phyloP scores from a whole-genome alignment of 1,284 basidiomycete genomes.

The Coriolopsis trogii region DNA sequence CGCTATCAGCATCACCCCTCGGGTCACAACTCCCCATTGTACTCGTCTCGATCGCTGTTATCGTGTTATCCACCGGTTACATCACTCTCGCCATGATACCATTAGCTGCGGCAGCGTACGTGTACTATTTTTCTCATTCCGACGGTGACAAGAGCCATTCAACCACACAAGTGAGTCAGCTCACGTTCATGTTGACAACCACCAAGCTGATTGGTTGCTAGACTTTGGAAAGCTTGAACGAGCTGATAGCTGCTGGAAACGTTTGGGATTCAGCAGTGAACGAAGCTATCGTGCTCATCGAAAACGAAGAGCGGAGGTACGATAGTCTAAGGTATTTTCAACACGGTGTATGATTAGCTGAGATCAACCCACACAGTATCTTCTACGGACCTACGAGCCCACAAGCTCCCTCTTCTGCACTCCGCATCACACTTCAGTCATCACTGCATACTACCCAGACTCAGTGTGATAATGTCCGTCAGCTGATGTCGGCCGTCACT shows the following conservation, averaged over 20 bases:
- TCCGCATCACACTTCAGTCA: slow-evolving; percentile 70
- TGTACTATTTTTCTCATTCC: slow-evolving; percentile 41
- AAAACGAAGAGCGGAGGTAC: slow-evolving; percentile 70
- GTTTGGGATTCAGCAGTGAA: slow-evolving; percentile 74
- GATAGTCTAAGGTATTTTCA: too few relatives aligned
- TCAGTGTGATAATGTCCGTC: slow-evolving; percentile 79
- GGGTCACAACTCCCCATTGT: slow-evolving; percentile 21
- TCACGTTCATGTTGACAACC: slow-evolving; percentile 2
- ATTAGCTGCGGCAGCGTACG: slow-evolving; percentile 46
- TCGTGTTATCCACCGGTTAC: slow-evolving; percentile 52
- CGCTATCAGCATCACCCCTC: too few relatives aligned
- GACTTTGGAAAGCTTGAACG: slow-evolving; percentile 65
- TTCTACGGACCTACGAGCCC: slow-evolving; percentile 45
- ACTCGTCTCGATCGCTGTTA: slow-evolving; percentile 36
- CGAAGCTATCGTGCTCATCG: slow-evolving; percentile 63
- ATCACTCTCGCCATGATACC: slow-evolving; percentile 44
- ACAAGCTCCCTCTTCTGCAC: slow-evolving; percentile 55
- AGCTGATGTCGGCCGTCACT: slow-evolving; percentile 73
- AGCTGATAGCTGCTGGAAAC: slow-evolving; percentile 65
- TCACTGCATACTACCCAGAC: slow-evolving; percentile 72
- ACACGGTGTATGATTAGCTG: not conserved
- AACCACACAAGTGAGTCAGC: slow-evolving; percentile 53
- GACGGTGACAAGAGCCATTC: slow-evolving; percentile 46
- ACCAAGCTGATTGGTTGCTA: slow-evolving; percentile 33
- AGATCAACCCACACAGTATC: slow-evolving; percentile 27